Conservation (phyloP, 768 basidiomycete species). For the Collybia nuda region DNA sequence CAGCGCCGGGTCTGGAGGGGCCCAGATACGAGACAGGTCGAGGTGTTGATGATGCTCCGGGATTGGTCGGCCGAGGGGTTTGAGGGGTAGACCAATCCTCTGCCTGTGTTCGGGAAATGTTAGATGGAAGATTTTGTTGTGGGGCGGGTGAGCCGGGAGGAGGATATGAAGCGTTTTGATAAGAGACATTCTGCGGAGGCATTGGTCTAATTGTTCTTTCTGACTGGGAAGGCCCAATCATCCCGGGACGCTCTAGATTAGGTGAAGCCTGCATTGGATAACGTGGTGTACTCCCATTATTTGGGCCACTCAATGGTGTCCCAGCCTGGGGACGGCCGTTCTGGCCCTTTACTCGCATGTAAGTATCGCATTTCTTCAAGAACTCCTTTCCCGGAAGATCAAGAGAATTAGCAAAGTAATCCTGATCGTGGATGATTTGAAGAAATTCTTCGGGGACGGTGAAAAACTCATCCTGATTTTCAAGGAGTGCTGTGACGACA, state of each 20-base stretch:
- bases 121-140: slow-evolving; percentile 15
- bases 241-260: slow-evolving; percentile 45
- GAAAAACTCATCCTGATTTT: slow-evolving; percentile 95
- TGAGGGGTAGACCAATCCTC: slow-evolving; percentile 47
- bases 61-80: slow-evolving; percentile 36
- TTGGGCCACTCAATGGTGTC: slow-evolving; percentile 33
- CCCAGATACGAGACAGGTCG: slow-evolving; percentile 54
- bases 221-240: slow-evolving; percentile 37
- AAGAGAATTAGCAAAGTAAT: slow-evolving; percentile 84
- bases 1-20: slow-evolving; percentile 40
- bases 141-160: slow-evolving; percentile 45
- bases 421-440: slow-evolving; percentile 85
- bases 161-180: slow-evolving; percentile 32
- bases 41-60: slow-evolving; percentile 34
- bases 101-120: slow-evolving; percentile 6
- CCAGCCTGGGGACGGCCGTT: slow-evolving; percentile 51
- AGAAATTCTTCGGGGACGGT: slow-evolving; percentile 91
- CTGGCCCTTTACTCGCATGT: slow-evolving; percentile 67
- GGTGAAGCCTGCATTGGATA: slow-evolving; percentile 35
- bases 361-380: slow-evolving; percentile 93
- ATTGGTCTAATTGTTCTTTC: slow-evolving; percentile 41
- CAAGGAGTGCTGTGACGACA: slow-evolving; percentile 83
- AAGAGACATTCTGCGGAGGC: slow-evolving; percentile 39
- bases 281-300: slow-evolving; percentile 40
- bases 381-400: slow-evolving; percentile 95